These are phyloP conservation scores for Seiridium cupressi DNA, from an alignment of 2,329 filamentous ascomycete species.

Conservation along the genomic window DNA sequence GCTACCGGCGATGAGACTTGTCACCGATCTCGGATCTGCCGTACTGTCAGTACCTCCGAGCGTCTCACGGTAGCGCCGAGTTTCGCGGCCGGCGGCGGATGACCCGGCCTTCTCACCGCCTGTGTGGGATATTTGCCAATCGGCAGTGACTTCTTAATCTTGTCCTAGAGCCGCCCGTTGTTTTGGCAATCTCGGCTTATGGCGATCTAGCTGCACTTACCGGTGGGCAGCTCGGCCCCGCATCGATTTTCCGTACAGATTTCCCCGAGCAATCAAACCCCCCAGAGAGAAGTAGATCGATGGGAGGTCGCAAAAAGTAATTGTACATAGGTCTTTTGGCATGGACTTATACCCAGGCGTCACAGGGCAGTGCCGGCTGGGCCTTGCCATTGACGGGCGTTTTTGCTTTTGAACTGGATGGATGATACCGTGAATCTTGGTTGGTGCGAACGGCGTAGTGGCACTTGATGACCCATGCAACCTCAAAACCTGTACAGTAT, in stretches of 20 bases:
- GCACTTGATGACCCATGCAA: background rate
- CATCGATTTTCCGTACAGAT: background rate
- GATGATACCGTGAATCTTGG: constrained; percentile 5
- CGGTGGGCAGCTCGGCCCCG: background rate
- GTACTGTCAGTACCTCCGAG: constrained; percentile 12
- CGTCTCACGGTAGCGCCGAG: constrained; percentile 18
- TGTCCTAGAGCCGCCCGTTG: background rate
- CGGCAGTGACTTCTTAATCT: too few species aligned
- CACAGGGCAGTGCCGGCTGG: background rate
- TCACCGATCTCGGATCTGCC: constrained; percentile 8
- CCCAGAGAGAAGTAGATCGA: background rate
- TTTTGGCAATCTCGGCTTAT: background rate
- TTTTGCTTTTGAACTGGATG: background rate
- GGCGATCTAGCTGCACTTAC: background rate
- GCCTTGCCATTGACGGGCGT: background rate
- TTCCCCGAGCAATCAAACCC: background rate
- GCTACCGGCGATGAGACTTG: background rate
- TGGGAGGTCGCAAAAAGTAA: background rate
- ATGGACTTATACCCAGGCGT: background rate
- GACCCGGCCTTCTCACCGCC: background rate
- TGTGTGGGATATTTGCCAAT: too few species aligned
- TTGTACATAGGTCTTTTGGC: constrained; percentile 8
- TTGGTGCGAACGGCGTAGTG: background rate
- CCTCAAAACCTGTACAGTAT: constrained; percentile 4
- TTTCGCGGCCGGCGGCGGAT: constrained; percentile 13